Evolutionary conservation across 805 yeast genomes (phyloP), one percentile per base, ranked within the genome.

Genomic region (Saccharomycopsis amapae): DNA sequence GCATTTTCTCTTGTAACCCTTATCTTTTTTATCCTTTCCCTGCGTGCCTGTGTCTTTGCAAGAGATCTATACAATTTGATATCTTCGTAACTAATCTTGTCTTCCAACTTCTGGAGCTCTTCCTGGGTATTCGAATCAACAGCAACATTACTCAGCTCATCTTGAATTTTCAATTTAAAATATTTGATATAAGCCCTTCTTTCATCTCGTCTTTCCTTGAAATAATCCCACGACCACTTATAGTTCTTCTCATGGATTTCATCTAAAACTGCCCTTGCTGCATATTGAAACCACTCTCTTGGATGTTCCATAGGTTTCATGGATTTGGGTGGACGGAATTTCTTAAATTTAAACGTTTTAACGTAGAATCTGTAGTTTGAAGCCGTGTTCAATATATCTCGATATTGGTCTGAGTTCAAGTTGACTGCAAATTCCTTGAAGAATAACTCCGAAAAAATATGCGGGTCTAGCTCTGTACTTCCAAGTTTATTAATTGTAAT

Each of bases 341-440:
- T 76, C 54, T 85, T 75, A 59, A 81, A 89, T 58, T 79, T 84
- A 51, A 79, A 78, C 0, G 96, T 85, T 52, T 79, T 80, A 54
- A 76, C 69, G 56, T 78, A 84, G 76, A 90, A 77, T 52, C 85
- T 87, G 58, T 86, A 78, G 50, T 81, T 79, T 1, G 95, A 85
- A 5, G 89, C 78, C 1, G 95, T 80, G 71, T 85, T 77, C 30
- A 94, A 66, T 1, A 86, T 71, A 58, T 85, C 93, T 34, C 83
- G 72, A 61, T 93, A 93, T 60, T 90, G 97, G 42, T 75, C 74
- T 46, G 90, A 79, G 59, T 90, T 93, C 47, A 93, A 67, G 45
- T 82, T 86, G 12, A 94, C 66, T n/a, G 94, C 84, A 56, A 94
- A 81, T 58, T 93, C 95, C 43, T 89, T 89, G 61, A 89, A 93